Evolutionary conservation across 345 rosid genomes (phyloP), one percentile per base, ranked within the genome.

Genomic region (Salix arbutifolia): DNA sequence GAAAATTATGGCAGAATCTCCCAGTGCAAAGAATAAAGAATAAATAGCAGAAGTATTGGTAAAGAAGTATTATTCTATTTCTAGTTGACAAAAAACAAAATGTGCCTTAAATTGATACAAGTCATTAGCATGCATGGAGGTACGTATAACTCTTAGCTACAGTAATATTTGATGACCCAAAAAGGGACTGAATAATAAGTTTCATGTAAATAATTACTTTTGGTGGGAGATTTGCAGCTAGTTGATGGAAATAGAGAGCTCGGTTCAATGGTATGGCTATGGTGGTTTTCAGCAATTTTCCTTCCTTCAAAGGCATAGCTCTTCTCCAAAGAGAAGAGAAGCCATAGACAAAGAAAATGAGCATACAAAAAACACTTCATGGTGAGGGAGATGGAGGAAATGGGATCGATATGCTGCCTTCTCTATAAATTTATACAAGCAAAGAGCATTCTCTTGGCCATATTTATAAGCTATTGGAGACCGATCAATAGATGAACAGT

Each of bases 201-300:
- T 58, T 9, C 21, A 25, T 37, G 58, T 8, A 28, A 6, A 60
- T 71, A 18, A n/a, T 33, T 12, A 90, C 93, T 91, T 88, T 76
- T 66, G 38, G 81, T 4, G 19, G 89, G 76, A 79, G 82, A 76
- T 76, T 64, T 81, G 89, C 98, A 93, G 28, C 85, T 58, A 44
- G 85, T 68, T 37, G 91, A 72, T 10, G 96, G 90, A 3, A 91
- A 72, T 23, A 91, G 89, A 72, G 93, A 90, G 81, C 72, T 77
- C 74, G 89, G 76, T 68, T 81, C 72, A 53, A 89, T 35, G 23
- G 83, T 84, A 69, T 83, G 84, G 64, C 48, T 64, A 28, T 76
- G 81, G 12, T 68, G 72, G 52, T 16, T 69, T 9, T 78, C 74
- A 1, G 79, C 76, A 56, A 50, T 3, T 74, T 74, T 68, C 65